These are phyloP conservation scores for Nevesoporus exiguus DNA, from an alignment of 768 basidiomycete species.

Conservation along the genomic window DNA sequence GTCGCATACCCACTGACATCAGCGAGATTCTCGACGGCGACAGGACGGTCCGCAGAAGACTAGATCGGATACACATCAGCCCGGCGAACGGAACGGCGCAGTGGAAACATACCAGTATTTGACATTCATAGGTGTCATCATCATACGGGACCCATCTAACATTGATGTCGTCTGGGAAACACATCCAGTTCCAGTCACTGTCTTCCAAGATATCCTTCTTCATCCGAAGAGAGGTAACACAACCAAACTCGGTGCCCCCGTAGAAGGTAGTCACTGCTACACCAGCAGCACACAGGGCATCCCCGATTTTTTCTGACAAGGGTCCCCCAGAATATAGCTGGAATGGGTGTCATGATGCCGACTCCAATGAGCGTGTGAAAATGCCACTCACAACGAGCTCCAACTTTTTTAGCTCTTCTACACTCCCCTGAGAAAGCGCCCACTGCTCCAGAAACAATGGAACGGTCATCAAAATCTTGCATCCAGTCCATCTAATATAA, in stretches of 20 bases:
- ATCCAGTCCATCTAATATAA: constrained; percentile 1
- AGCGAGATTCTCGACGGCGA: constrained; percentile 29
- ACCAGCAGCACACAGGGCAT: neutral
- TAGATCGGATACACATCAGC: neutral
- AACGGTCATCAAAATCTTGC: constrained; percentile 9
- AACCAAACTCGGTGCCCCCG: constrained; percentile 21
- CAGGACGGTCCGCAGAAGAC: neutral
- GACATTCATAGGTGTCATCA: constrained; percentile 33
- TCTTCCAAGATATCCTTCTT: constrained; percentile 1
- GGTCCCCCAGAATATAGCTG: constrained; percentile 15
- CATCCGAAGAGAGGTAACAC: neutral
- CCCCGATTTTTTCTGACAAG: constrained; percentile 9
- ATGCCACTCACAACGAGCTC: neutral
- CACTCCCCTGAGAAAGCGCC: neutral
- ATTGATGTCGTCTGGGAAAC: constrained; percentile 8
- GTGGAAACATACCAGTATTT: constrained; percentile 33
- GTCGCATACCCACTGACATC: constrained; percentile 37
- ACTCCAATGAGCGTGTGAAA: too few relatives aligned
- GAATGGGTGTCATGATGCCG: neutral
- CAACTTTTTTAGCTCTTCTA: neutral
- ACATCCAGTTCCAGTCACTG: constrained; percentile 17
- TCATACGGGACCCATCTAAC: constrained; percentile 30
- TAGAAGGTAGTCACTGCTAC: neutral
- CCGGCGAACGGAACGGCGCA: neutral
- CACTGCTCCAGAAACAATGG: constrained; percentile 19